These are phyloP conservation scores for Pythium sukuiense DNA, from an alignment of 352 stramenopile species.

Conservation along the genomic window DNA sequence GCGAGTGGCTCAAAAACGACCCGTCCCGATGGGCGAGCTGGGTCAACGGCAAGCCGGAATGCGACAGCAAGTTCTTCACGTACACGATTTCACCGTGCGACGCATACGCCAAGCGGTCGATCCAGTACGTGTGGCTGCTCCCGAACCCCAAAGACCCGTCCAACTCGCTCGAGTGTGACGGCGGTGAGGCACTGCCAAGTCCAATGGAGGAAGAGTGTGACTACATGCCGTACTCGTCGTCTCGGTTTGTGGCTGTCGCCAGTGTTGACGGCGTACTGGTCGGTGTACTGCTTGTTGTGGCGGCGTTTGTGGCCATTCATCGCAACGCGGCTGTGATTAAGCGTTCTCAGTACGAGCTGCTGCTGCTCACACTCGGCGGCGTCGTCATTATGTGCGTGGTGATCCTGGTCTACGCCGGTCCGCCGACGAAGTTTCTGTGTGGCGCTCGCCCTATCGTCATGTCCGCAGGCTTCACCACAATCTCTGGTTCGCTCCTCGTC, in stretches of 20 bases:
- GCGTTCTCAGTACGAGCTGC: conserved; percentile 66
- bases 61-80: conserved; percentile 40
- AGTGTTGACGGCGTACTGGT: conserved; percentile 41
- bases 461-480: conserved; percentile 28
- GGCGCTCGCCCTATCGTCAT: conserved; percentile 25
- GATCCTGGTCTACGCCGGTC: conserved; percentile 40
- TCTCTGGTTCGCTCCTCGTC: conserved; percentile 33
- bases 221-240: conserved; percentile 28
- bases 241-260: conserved; percentile 12
- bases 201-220: conserved; percentile 29
- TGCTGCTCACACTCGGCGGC: conserved; percentile 51
- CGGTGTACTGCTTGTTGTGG: conserved; percentile 23
- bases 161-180: conserved; percentile 39
- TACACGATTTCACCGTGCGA: conserved; percentile 42
- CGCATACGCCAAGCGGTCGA: conserved; percentile 25
- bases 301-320: conserved; percentile 29
- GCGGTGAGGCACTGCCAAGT: conserved; percentile 21
- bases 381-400: conserved; percentile 47
- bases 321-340: conserved; percentile 51
- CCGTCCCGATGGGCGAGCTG: conserved; percentile 24
- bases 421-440: conserved; percentile 40
- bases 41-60: conserved; percentile 31
- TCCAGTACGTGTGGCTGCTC: conserved; percentile 46
- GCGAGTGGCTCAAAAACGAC: conserved; percentile 39
- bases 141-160: conserved; percentile 19